A percentile compares a stretch with the other conserved stretches of the same genome.
These are phyloP conservation scores for Pleurotus pulmonarius DNA, from an alignment of 768 basidiomycete species.

Conservation along the genomic window DNA sequence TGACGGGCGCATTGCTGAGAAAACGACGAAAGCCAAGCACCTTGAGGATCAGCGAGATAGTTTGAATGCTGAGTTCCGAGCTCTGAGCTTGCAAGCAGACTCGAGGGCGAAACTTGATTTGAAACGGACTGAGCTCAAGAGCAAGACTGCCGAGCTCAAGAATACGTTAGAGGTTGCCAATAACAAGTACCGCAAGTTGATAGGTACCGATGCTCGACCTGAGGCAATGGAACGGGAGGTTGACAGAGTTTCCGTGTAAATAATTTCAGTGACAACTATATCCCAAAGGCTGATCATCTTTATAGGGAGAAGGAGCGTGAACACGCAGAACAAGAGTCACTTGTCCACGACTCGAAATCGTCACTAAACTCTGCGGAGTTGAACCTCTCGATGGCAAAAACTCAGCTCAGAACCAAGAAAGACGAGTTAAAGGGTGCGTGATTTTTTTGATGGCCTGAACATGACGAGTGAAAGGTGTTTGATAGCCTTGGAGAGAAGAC, in stretches of 20 bases:
- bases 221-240: slow-evolving; percentile 76
- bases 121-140: slow-evolving; percentile 63
- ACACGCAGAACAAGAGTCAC: slow-evolving; percentile 40
- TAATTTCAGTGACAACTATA: slow-evolving; percentile 8
- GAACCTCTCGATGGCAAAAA: slow-evolving; percentile 53
- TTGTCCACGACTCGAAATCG: slow-evolving; percentile 46
- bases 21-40: slow-evolving; percentile 44
- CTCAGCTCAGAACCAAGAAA: slow-evolving; percentile 57
- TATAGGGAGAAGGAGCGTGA: slow-evolving; percentile 69
- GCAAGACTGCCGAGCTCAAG: slow-evolving; percentile 61
- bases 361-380: slow-evolving; percentile 63
- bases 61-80: slow-evolving; percentile 66
- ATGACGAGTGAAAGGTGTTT: neutral
- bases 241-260: slow-evolving; percentile 55
- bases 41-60: slow-evolving; percentile 70
- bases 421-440: slow-evolving; percentile 59
- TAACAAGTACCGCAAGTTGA: slow-evolving; percentile 58
- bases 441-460: slow-evolving; percentile 5
- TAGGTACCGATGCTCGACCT: slow-evolving; percentile 53
- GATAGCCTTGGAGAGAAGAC: slow-evolving; percentile 45
- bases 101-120: slow-evolving; percentile 75
- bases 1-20: slow-evolving; percentile 59
- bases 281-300: neutral
- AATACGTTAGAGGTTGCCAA: slow-evolving; percentile 63
- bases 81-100: slow-evolving; percentile 76